Base-by-base conservation (phyloP, 208 protist genomes). In the Leishmania major region DNA sequence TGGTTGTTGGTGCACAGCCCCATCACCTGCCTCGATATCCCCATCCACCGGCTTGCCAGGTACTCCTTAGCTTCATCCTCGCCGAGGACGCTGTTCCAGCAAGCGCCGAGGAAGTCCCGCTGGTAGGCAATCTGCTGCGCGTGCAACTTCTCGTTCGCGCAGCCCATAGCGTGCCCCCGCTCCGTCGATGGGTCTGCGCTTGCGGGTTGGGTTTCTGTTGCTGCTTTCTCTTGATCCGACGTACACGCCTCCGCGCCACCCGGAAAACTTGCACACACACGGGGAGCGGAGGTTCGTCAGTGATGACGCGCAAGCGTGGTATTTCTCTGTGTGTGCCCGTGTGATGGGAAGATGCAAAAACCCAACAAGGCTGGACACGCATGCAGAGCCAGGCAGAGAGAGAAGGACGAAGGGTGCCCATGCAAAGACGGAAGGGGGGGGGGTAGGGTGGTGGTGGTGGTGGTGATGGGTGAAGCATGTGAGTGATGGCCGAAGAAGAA, bases 51-150 rank as follows among this genome's bases (percentile, higher is more conserved):
- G 75, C 90, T 93, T 6, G 83, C 75, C 2, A 89, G 57, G 79
- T 87, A 91, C 73, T 88, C 75, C 19, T 80, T 83, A 8, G 88
- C 83, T 55, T 90, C 83, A 64, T 87, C 81, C 22, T 82, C 86
- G 47, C 82, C 84, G n/a, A 88, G 75, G 28, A 87, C 67, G 73
- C 79, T 89, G 87, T 89, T 87, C 88, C 89, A 93, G 74, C 89
- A 91, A 2, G 88, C 76, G 11, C 88, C 90, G 49, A 92, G 88
- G 75, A 91, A 90, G 75, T 92, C 89, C 31, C 85, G 85, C 73
- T 92, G 89, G 62, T 92, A 91, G 6, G 89, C 88, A 53, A 91
- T 90, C 45, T 86, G 80, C 84, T 91, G 86, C 60, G 79, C 45
- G 28, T 84, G 86, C 77, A 87, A 76, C 79, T 89, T 88, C 15